Base-by-base conservation (phyloP, 208 protist genomes). In the Ichthyophonus hoferi region DNA sequence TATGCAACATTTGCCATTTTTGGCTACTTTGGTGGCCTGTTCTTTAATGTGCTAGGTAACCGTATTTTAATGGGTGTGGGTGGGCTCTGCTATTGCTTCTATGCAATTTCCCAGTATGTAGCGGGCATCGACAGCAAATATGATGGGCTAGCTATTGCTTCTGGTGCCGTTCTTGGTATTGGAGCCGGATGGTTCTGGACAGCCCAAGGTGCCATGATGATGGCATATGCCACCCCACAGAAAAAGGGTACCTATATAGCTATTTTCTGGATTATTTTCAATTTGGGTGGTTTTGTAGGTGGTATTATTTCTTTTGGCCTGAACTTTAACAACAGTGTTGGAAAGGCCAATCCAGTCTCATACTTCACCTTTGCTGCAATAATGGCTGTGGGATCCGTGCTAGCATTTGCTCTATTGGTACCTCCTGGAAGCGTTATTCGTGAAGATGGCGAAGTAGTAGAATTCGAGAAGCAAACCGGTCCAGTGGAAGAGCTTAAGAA, bases 201-300 rank as follows among this genome's bases (percentile, higher is more conserved):
- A n/a, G n/a, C n/a, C n/a, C n/a, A n/a, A n/a, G n/a, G n/a, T 87
- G 77, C 77, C 77, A 81, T 81, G 84, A 35, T 14, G 12, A 14
- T 35, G 33, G 12, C 37, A 2, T 87, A 41, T 34, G 7, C 35
- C 24, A 87, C 42, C 14, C n/a, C 24, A 40, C n/a, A 41, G 7
- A 82, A 41, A 35, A 81, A 35, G 35, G 35, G 79, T 84, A 31
- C 17, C 0, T 84, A 43, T 33, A 84, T 38, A 43, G 79, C 79
- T 38, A 84, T 84, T n/a, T 84, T 84, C 39, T 84, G 79, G 79
- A 84, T 84, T 12, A 84, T 84, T 33, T 84, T 84, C 79, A 84
- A 84, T 33, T 42, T 84, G 33, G 79, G 79, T 43, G 79, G 79
- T 43, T 31, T 84, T 84, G 17, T 43, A 0, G 79, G 79, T 17